phyloP scores from a whole-genome alignment of 208 protist genomes.

The Crithidia sp. region DNA sequence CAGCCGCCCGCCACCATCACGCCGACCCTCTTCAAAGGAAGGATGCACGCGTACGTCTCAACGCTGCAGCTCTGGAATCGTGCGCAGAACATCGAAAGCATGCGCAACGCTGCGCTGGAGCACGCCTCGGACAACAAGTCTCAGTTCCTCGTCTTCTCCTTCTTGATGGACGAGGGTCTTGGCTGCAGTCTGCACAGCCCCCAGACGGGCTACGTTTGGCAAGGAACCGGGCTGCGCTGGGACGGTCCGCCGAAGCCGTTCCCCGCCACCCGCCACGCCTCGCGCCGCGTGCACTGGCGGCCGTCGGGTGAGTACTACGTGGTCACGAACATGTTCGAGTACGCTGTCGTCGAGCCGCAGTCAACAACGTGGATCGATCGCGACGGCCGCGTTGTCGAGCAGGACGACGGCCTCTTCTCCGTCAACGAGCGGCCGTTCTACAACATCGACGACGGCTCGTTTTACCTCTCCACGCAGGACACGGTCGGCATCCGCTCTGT shows the following conservation, averaged over 20 bases:
- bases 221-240: conserved; percentile 52
- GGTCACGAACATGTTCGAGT: conserved; percentile 74
- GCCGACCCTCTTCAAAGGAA: conserved; percentile 22
- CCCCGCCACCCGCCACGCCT: conserved; percentile 24
- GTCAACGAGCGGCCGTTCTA: conserved; percentile 39
- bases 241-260: conserved; percentile 38
- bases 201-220: conserved; percentile 51
- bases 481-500: conserved; percentile 36
- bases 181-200: conserved; percentile 65
- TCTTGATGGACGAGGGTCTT: conserved; percentile 72
- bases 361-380: conserved; percentile 77
- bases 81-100: conserved; percentile 49
- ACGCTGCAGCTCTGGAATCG: conserved; percentile 60
- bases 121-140: conserved; percentile 25
- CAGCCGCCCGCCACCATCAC: conserved; percentile 31
- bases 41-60: conserved; percentile 39
- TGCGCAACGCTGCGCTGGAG: conserved; percentile 48
- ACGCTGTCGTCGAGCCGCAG: conserved; percentile 71
- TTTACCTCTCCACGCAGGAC: conserved; percentile 55
- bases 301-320: conserved; percentile 64
- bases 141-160: conserved; percentile 61
- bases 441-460: conserved; percentile 47
- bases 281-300: conserved; percentile 37
- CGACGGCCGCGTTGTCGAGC: conserved; percentile 73
- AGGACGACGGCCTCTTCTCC: conserved; percentile 39